A percentile compares a stretch with the other conserved stretches of the same genome.
phyloP scores from a whole-genome alignment of 352 stramenopile species.

The Blastocystis sp. region DNA sequence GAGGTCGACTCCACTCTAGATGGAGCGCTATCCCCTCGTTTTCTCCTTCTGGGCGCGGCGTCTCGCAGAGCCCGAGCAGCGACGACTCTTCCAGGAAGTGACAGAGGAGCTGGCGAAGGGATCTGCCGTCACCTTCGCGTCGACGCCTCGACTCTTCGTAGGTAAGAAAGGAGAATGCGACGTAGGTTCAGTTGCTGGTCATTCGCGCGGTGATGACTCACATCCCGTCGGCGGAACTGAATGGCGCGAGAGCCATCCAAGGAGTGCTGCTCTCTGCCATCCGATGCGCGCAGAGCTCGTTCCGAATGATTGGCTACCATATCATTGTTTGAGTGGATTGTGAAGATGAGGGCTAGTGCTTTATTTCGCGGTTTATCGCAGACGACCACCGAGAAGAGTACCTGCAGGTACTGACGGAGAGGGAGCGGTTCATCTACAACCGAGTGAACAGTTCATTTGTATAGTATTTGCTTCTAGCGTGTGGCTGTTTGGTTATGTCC shows the following conservation, averaged over 20 bases:
- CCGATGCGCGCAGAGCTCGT: background rate
- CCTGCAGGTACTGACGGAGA: background rate
- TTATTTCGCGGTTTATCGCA: background rate
- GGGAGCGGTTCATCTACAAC: background rate
- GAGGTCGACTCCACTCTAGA: background rate
- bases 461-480: background rate
- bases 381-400: background rate
- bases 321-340: background rate
- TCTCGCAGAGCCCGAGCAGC: background rate
- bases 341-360: background rate
- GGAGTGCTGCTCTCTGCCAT: background rate
- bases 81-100: background rate
- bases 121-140: background rate
- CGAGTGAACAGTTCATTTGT: background rate
- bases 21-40: background rate
- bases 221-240: background rate
- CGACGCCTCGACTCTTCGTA: background rate
- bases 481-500: slow-evolving; percentile 9
- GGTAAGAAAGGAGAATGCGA: background rate
- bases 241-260: background rate
- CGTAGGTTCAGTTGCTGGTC: background rate
- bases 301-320: slow-evolving; percentile 20
- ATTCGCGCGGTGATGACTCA: background rate
- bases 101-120: background rate
- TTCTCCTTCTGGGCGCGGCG: background rate